Percentiles rank a stretch among this genome's conserved stretches.
These are phyloP conservation scores for Symbiodinium natans DNA, from an alignment of 73 alveolate genomes.

Conservation along the genomic window DNA sequence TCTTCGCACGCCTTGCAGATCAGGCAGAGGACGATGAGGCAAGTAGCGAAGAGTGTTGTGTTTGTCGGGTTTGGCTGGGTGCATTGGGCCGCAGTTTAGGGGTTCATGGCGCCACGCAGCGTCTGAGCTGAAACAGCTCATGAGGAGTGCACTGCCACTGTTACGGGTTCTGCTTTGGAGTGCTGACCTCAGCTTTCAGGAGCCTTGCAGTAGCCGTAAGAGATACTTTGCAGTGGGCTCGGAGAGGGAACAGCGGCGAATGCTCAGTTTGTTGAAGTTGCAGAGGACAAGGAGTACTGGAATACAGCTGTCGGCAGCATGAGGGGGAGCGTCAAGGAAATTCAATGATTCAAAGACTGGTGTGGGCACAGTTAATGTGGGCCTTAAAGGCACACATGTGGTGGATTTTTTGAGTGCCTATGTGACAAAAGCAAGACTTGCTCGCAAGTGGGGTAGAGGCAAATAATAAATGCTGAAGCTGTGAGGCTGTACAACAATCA, in stretches of 20 bases:
- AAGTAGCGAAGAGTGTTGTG: background rate
- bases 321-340: too few species aligned
- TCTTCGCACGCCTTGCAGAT: constrained; percentile 68
- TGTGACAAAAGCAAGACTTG: background rate
- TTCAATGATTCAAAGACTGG: too few species aligned
- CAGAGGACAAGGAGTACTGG: too few species aligned
- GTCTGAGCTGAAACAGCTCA: too few species aligned
- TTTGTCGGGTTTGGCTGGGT: background rate
- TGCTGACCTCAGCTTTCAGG: background rate
- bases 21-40: constrained; percentile 7
- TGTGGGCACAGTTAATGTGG: background rate
- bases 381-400: background rate
- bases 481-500: constrained; percentile 71
- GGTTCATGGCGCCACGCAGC: too few species aligned
- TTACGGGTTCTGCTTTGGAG: background rate
- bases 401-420: background rate
- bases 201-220: too few species aligned
- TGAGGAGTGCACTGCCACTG: background rate
- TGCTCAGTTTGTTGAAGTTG: too few species aligned
- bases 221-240: too few species aligned
- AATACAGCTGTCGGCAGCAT: too few species aligned
- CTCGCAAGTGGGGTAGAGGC: background rate
- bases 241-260: too few species aligned
- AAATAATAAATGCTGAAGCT: background rate
- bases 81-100: background rate